Evolutionary conservation across 192 early-diverging fungal species (phyloP).

Genomic region (Linnemannia exigua): DNA sequence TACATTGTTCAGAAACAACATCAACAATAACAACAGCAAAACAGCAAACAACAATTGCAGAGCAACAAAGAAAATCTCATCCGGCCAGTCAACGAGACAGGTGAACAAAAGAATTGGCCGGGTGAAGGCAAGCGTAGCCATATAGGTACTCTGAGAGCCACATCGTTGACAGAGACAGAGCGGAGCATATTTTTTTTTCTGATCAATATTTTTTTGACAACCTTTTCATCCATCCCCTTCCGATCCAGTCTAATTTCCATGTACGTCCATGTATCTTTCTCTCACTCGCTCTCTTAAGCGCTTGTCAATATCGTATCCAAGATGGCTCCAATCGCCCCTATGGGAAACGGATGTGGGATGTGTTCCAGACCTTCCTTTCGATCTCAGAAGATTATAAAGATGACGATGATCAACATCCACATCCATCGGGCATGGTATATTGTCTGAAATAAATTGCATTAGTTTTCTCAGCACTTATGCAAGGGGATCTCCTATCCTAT

Average conservation of each 20-base stretch:
- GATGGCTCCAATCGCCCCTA: neutral
- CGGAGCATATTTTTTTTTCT: neutral
- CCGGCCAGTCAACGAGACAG: neutral
- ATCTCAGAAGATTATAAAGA: no score
- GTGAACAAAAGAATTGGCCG: neutral
- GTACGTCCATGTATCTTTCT: neutral
- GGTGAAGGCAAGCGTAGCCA: neutral
- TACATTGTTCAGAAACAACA: neutral
- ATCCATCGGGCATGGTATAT: neutral
- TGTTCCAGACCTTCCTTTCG: neutral
- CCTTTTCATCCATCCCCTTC: neutral
- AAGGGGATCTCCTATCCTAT: neutral
- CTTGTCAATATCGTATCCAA: no score
- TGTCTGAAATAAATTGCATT: neutral
- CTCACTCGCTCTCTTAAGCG: neutral
- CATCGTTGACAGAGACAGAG: neutral
- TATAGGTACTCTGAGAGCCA: neutral
- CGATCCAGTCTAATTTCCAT: neutral
- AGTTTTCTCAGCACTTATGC: neutral
- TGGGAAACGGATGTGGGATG: neutral
- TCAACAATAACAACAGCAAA: neutral
- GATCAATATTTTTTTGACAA: conserved; percentile 4
- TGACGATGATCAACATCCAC: neutral
- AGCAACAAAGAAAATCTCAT: no score
- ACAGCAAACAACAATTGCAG: no score